phyloP scores from a whole-genome alignment of 306 rosid genomes.

The Hylodesmum podocarpum region DNA sequence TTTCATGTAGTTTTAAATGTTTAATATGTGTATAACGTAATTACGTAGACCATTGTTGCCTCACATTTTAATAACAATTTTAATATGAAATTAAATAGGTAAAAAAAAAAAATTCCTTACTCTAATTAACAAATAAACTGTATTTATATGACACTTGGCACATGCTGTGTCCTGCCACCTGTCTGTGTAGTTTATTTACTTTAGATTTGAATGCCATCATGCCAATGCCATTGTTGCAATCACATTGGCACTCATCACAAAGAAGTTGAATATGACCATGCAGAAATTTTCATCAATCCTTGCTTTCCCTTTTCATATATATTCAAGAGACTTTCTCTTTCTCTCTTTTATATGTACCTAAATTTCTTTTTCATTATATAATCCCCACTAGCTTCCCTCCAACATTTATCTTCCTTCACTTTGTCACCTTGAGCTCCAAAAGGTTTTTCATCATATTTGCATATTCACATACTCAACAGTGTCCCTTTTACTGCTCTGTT shows the following conservation, averaged over 20 bases:
- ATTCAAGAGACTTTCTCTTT: conserved; percentile 2
- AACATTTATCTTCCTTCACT: conserved; percentile 18
- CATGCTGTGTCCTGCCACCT: not conserved
- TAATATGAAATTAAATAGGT: not conserved
- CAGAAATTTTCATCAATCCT: conserved; percentile 31
- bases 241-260: conserved; percentile 23
- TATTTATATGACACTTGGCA: not conserved
- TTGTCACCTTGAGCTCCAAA: conserved; percentile 30
- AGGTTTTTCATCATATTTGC: conserved; percentile 16
- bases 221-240: not conserved
- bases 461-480: not conserved
- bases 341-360: conserved; percentile 27
- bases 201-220: conserved; percentile 15
- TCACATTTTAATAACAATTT: not conserved
- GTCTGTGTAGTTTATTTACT: not conserved
- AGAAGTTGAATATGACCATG: conserved; percentile 24
- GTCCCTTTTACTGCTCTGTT: not conserved
- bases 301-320: conserved; percentile 38
- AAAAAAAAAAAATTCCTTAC: not conserved
- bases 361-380: conserved; percentile 33
- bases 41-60: not conserved
- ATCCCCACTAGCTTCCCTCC: conserved; percentile 33
- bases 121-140: not conserved
- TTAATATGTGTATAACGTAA: not conserved
- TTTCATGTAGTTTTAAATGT: not conserved